Evolutionary conservation across 2,329 filamentous ascomycete species (phyloP), one percentile per base, ranked within the genome.

Genomic region (Cytospora piceae): DNA sequence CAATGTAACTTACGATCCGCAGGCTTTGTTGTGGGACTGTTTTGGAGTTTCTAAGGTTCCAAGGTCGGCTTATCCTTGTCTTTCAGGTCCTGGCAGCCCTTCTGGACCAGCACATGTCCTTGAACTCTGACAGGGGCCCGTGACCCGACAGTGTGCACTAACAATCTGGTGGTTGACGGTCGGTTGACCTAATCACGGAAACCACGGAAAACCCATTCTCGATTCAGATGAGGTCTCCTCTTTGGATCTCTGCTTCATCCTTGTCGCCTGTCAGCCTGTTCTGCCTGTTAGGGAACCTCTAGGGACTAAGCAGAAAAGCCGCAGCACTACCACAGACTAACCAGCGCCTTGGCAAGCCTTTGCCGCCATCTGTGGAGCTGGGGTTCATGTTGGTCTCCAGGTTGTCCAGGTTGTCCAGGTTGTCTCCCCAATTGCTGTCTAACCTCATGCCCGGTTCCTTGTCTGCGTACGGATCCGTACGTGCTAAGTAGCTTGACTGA

Each of bases 301-400:
- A 4, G 39, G 20, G 11, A 49, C 46, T 49, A 7, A 14, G n/a
- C 22, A 24, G n/a, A 24, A 22, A 49, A 49, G 46, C n/a, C 46
- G 46, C n/a, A 49, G n/a, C 11, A 22, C 46, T 24, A 24, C 24
- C 39, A 22, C 42, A 46, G 42, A 46, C 42, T 46, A 46, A 46
- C 1, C 5, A 46, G 24, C 46, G n/a, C n/a, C 46, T 14, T 49
- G 46, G 11, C 46, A 49, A 49, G 46, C 46, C 11, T 49, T 37
- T 49, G 22, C 46, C 17, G 46, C n/a, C 46, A 49, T 24, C 46
- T 49, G 46, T 49, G 46, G 46, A 49, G 46, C 46, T 49, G 46
- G 7, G n/a, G n/a, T 46, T 46, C 20, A 22, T n/a, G 42, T 46
- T 46, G n/a, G 42, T 22, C 32, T 34, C 34, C 34, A 37, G 9